Percentiles rank a stretch among this genome's conserved stretches.
phyloP scores from a whole-genome alignment of 1,139 yeast species.

The Geotrichum armillariae region DNA sequence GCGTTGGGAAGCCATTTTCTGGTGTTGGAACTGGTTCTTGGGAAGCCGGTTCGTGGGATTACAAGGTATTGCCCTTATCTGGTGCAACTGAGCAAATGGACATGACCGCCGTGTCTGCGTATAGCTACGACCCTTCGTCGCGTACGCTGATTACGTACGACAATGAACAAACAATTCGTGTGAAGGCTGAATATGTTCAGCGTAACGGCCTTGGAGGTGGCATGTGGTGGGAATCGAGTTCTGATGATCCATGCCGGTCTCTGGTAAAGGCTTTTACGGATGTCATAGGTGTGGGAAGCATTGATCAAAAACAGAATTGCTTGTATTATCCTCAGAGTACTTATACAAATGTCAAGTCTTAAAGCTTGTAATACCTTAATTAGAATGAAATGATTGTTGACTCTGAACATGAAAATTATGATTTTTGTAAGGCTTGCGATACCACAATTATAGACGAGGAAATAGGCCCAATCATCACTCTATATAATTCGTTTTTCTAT shows the following conservation, averaged over 20 bases:
- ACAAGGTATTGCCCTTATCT: conserved; percentile 51
- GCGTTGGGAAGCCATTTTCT: conserved; percentile 47
- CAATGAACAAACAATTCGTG: conserved; percentile 50
- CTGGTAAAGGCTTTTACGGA: conserved; percentile 33
- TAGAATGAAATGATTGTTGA: too few species aligned
- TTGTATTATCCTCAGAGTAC: conserved; percentile 20
- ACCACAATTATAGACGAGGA: too few species aligned
- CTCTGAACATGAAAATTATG: too few species aligned
- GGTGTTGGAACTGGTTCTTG: conserved; percentile 54
- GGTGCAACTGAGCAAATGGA: conserved; percentile 53
- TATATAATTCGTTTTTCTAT: too few species aligned
- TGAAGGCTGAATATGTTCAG: conserved; percentile 61
- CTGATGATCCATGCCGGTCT: conserved; percentile 49
- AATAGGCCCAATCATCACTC: too few species aligned
- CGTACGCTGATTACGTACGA: conserved; percentile 64
- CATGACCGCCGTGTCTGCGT: conserved; percentile 55
- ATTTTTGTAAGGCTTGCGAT: too few species aligned
- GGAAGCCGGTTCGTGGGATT: conserved; percentile 56
- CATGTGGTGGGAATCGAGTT: conserved; percentile 94
- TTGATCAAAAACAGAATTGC: conserved; percentile 25
- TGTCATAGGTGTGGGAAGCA: conserved; percentile 23
- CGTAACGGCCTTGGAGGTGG: conserved; percentile 68
- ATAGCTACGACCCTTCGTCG: conserved; percentile 46
- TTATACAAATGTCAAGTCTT: too few species aligned
- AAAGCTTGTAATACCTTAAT: too few species aligned